These are phyloP conservation scores for Pharnaceum exiguum DNA, from an alignment of 148 eudicot genomes.

Conservation along the genomic window DNA sequence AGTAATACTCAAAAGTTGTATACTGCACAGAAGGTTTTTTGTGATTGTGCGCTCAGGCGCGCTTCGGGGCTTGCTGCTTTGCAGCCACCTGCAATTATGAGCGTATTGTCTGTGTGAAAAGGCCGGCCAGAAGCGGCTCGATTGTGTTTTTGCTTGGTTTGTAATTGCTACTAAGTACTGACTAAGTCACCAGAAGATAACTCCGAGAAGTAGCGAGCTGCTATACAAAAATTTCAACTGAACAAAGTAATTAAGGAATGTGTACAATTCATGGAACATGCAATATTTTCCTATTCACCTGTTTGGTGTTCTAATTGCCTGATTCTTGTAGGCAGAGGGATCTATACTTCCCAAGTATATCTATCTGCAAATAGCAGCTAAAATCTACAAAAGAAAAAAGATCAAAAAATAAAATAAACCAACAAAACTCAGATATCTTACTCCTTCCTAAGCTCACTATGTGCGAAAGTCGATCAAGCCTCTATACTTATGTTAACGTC, in stretches of 20 bases:
- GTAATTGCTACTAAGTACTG: too few species aligned
- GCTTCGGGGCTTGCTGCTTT: too few species aligned
- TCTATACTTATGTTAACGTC: neutral
- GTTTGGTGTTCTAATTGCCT: conserved; percentile 15
- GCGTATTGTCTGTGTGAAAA: too few species aligned
- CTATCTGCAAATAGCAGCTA: conserved; percentile 1
- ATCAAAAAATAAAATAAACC: neutral
- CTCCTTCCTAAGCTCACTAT: conserved; percentile 15
- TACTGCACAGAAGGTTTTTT: too few species aligned
- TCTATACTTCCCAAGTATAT: conserved; percentile 17
- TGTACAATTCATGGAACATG: conserved; percentile 22
- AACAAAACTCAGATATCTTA: neutral
- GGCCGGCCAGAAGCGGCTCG: too few species aligned
- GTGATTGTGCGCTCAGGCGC: too few species aligned
- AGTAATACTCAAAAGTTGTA: too few species aligned
- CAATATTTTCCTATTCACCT: conserved; percentile 8
- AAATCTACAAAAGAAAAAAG: conserved; percentile 6
- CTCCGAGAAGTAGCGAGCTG: neutral
- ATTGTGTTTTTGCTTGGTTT: too few species aligned
- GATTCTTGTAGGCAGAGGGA: neutral
- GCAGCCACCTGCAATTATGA: too few species aligned
- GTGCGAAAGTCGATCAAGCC: neutral
- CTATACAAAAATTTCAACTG: conserved; percentile 4
- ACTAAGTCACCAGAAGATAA: too few species aligned
- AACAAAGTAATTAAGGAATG: conserved; percentile 17